Conservation (phyloP, 495 filamentous ascomycete species). For the Penicillium canescens region DNA sequence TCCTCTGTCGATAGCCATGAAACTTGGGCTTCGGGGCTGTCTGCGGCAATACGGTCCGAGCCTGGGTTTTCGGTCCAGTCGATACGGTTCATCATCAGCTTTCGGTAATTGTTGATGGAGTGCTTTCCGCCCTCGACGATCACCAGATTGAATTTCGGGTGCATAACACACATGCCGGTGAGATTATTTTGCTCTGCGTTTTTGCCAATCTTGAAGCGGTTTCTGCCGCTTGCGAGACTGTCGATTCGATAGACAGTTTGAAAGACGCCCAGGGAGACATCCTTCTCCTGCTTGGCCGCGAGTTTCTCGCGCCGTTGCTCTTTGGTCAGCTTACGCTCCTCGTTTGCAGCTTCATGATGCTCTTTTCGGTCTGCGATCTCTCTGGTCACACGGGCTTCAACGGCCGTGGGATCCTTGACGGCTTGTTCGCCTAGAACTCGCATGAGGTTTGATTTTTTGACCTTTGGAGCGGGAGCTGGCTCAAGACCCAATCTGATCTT, state of each 20-base stretch:
- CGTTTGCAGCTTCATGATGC: conserved; percentile 76
- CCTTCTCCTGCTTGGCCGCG: conserved; percentile 77
- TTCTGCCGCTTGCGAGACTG: conserved; percentile 82
- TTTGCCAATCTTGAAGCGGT: conserved; percentile 88
- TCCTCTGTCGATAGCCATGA: conserved; percentile 77
- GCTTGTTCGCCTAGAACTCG: conserved; percentile 95
- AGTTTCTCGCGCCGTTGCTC: conserved; percentile 88
- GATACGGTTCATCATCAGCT: conserved; percentile 88
- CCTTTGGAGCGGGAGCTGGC: conserved; percentile 86
- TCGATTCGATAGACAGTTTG: conserved; percentile 86
- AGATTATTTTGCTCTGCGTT: conserved; percentile 87
- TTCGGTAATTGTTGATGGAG: conserved; percentile 78
- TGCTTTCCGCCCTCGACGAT: conserved; percentile 89
- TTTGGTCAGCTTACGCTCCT: conserved; percentile 86
- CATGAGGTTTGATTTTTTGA: conserved; percentile 96
- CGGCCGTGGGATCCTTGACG: conserved; percentile 95
- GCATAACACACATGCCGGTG: conserved; percentile 84
- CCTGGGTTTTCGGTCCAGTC: conserved; percentile 89
- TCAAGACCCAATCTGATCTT: conserved; percentile 90
- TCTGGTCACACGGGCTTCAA: conserved; percentile 88
- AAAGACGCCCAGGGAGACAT: conserved; percentile 80
- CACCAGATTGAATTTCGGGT: conserved; percentile 83
- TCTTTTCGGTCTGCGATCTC: conserved; percentile 84
- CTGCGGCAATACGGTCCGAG: conserved; percentile 60
- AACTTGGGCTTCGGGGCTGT: conserved; percentile 59